These are phyloP conservation scores for Panellus pusillus DNA, from an alignment of 768 basidiomycete genomes.

Conservation along the genomic window DNA sequence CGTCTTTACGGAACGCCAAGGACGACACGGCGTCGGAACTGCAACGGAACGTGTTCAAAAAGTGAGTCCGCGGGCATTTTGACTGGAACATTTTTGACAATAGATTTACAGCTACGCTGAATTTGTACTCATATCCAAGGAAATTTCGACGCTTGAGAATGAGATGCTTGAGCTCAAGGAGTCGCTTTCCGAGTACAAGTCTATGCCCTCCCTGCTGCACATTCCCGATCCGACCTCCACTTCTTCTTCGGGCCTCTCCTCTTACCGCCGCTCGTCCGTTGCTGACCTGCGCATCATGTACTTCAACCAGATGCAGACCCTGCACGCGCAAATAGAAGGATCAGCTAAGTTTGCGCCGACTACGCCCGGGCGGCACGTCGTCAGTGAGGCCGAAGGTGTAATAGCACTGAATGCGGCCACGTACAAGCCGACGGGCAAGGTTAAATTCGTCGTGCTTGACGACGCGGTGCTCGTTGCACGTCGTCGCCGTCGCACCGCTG, in stretches of 20 bases:
- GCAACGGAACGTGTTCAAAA: slow-evolving; percentile 93
- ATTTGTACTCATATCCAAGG: slow-evolving; percentile 95
- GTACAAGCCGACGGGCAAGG: slow-evolving; percentile 86
- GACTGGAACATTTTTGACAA: slow-evolving; percentile 5
- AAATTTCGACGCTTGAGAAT: slow-evolving; percentile 93
- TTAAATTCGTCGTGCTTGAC: slow-evolving; percentile 88
- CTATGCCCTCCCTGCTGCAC: slow-evolving; percentile 90
- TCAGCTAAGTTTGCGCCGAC: slow-evolving; percentile 94
- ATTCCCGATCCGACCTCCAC: slow-evolving; percentile 79
- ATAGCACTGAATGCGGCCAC: slow-evolving; percentile 90
- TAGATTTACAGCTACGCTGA: slow-evolving; percentile 77
- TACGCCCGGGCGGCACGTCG: slow-evolving; percentile 87
- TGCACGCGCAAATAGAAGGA: slow-evolving; percentile 90
- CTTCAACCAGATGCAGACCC: slow-evolving; percentile 88
- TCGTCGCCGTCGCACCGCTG: slow-evolving; percentile 65
- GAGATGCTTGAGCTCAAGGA: slow-evolving; percentile 98
- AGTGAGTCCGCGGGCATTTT: slow-evolving; percentile 46
- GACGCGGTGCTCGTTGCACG: slow-evolving; percentile 89
- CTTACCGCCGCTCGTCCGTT: slow-evolving; percentile 81
- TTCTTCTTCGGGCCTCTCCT: slow-evolving; percentile 43
- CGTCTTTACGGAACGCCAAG: slow-evolving; percentile 68
- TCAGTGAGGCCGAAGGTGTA: slow-evolving; percentile 82
- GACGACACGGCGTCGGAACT: slow-evolving; percentile 76
- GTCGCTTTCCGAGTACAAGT: slow-evolving; percentile 91
- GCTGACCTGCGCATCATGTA: slow-evolving; percentile 94